These are phyloP conservation scores for Marasmius fiardii DNA, from an alignment of 1,284 basidiomycete species.

Conservation along the genomic window DNA sequence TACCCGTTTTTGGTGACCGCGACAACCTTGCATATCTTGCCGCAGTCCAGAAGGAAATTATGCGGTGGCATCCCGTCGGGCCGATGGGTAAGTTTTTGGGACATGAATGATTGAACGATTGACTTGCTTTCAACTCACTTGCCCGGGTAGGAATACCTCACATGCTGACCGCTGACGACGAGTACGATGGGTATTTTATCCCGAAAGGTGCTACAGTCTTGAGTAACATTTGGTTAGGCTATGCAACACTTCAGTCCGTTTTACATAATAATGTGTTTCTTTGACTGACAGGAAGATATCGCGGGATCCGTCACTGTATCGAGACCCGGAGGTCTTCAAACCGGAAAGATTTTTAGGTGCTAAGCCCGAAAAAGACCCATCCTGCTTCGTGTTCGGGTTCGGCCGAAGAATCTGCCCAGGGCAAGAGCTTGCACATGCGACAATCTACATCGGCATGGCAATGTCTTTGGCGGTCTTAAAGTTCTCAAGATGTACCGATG, in stretches of 20 bases:
- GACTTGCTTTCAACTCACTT: too few relatives aligned
- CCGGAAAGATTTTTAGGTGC: conserved; percentile 3
- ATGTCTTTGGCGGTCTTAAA: conserved; percentile 10
- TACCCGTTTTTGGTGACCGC: conserved; percentile 27
- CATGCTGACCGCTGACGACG: conserved; percentile 9
- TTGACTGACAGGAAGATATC: background rate
- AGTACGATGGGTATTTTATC: conserved; percentile 14
- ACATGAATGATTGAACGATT: background rate
- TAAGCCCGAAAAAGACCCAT: background rate
- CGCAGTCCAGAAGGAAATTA: conserved; percentile 25
- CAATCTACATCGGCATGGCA: conserved; percentile 13
- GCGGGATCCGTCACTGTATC: background rate
- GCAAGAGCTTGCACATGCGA: conserved; percentile 6
- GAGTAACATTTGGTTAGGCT: conserved; percentile 4
- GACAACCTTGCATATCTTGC: conserved; percentile 24
- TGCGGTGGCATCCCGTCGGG: conserved; percentile 21
- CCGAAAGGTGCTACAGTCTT: conserved; percentile 14
- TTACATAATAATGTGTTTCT: too few relatives aligned
- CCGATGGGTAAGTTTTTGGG: conserved; percentile 2
- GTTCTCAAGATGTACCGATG: conserved; percentile 8
- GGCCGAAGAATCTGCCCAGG: conserved; percentile 4
- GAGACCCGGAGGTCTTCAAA: conserved; percentile 1
- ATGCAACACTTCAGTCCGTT: background rate
- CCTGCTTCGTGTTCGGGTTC: conserved; percentile 5
- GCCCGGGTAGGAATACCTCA: conserved; percentile 6